Percentiles rank a stretch among this genome's conserved stretches.
phyloP scores from a whole-genome alignment of 2,329 filamentous ascomycete genomes.

The Colletotrichum costaricense region DNA sequence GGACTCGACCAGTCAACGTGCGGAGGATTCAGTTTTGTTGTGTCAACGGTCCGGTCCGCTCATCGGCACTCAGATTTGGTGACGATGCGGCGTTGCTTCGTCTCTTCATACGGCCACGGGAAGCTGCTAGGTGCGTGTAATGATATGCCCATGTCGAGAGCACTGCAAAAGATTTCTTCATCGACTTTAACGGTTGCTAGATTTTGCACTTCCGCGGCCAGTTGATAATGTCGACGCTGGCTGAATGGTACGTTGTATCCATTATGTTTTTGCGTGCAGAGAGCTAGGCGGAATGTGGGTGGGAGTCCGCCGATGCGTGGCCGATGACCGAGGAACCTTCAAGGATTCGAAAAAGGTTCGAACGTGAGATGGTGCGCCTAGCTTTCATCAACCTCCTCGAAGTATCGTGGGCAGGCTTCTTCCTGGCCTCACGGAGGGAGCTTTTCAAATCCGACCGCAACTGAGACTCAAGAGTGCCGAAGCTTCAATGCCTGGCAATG shows the following conservation, averaged over 20 bases:
- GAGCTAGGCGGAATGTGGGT: slow-evolving; percentile 19
- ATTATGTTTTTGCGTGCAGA: neutral
- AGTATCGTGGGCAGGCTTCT: no score
- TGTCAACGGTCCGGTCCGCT: slow-evolving; percentile 20
- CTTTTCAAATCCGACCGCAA: no score
- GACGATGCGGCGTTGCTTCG: neutral
- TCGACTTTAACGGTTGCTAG: neutral
- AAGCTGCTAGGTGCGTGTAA: neutral
- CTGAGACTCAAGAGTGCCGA: no score
- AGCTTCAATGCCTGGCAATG: no score
- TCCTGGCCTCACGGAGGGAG: no score
- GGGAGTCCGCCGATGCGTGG: neutral
- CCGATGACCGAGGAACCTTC: neutral
- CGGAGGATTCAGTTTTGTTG: neutral
- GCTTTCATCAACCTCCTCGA: no score
- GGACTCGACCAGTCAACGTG: neutral
- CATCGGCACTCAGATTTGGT: slow-evolving; percentile 2
- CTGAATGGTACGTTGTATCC: neutral
- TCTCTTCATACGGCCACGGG: neutral
- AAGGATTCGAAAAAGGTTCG: neutral
- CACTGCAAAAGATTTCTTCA: no score
- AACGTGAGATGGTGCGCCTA: no score
- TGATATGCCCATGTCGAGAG: no score
- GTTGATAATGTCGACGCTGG: neutral
- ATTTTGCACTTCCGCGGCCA: neutral